Conservation (phyloP, 371 early-diverging fungal species). For the Zychaea mexicana region DNA sequence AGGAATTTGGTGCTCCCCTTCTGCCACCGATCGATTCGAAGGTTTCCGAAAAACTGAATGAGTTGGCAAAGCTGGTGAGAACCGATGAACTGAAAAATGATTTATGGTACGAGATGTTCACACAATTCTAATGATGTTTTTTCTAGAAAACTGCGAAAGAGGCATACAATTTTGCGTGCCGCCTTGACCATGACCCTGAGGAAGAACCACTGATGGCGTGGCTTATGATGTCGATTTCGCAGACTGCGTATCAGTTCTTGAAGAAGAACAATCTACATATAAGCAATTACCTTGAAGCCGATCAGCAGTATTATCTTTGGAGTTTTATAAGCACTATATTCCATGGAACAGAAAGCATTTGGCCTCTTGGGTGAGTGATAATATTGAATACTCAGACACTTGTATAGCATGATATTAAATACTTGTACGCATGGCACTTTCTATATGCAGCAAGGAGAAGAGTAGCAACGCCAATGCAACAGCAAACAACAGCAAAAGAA, state of each 20-base stretch:
- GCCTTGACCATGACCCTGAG: neutral
- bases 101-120: too few species aligned
- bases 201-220: neutral
- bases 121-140: neutral
- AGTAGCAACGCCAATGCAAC: conserved; percentile 8
- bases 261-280: neutral
- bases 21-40: neutral
- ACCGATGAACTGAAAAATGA: too few species aligned
- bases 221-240: neutral
- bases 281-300: neutral
- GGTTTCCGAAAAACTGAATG: neutral
- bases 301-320: neutral
- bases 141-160: neutral
- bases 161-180: neutral
- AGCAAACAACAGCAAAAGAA: conserved; percentile 2
- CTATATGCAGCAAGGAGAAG: conserved; percentile 20
- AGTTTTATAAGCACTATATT: neutral
- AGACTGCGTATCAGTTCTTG: neutral
- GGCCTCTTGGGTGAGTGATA: neutral
- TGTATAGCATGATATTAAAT: too few species aligned
- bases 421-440: too few species aligned
- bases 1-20: neutral
- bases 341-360: neutral
- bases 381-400: neutral
- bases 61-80: neutral